Percentiles rank a stretch among this genome's conserved stretches.
Evolutionary conservation across 2,329 filamentous ascomycete species (phyloP).

Genomic region (Alternaria incomplexa): DNA sequence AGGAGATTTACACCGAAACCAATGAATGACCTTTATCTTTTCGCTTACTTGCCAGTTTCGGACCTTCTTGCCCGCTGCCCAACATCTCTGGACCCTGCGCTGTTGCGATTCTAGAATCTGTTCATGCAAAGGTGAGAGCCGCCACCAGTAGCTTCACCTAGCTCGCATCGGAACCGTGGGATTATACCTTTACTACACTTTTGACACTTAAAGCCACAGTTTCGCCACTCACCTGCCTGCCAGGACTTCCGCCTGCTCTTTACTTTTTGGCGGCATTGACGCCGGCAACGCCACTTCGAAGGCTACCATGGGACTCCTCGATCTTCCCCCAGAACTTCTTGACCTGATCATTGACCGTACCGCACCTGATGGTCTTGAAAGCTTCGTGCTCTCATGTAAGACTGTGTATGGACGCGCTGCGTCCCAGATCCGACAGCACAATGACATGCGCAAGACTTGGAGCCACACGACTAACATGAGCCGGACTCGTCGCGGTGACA

Average conservation of each 20-base stretch:
- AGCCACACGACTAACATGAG: conserved; percentile 23
- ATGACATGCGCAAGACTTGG: conserved; percentile 34
- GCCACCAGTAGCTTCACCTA: not conserved
- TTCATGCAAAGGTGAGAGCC: not conserved
- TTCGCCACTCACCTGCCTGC: not conserved
- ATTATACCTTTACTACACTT: not conserved
- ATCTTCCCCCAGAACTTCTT: conserved; percentile 42
- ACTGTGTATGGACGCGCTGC: conserved; percentile 32
- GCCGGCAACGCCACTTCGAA: not conserved
- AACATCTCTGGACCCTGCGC: not conserved
- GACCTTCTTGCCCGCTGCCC: not conserved
- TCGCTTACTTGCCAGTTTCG: not conserved
- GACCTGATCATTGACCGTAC: conserved; percentile 39
- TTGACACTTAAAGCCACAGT: not conserved
- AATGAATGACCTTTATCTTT: not conserved
- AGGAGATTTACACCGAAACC: not conserved
- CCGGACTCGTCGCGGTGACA: conserved; percentile 21
- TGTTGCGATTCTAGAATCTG: not conserved
- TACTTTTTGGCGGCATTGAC: not conserved
- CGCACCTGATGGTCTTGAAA: conserved; percentile 35
- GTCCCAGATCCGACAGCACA: conserved; percentile 37
- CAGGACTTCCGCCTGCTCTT: not conserved
- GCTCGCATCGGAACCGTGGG: not conserved
- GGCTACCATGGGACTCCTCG: conserved; percentile 37
- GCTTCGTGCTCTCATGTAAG: conserved; percentile 40